A percentile compares a stretch with the other conserved stretches of the same genome.
These are phyloP conservation scores for Cenchrus purpureus DNA, from an alignment of 176 grass and related monocot genomes.

Conservation along the genomic window DNA sequence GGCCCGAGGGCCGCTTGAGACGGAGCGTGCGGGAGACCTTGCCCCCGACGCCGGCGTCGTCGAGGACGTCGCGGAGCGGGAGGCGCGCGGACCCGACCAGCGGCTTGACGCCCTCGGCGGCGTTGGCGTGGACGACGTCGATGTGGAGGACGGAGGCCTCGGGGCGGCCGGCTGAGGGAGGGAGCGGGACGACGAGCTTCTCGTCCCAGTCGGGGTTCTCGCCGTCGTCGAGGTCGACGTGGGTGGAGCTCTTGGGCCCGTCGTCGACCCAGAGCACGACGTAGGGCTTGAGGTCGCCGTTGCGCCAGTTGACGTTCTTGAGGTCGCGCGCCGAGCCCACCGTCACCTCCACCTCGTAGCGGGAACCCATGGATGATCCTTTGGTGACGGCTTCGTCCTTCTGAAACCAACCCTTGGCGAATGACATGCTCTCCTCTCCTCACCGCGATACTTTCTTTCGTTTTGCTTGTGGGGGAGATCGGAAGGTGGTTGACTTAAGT, in stretches of 20 bases:
- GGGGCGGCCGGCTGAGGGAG: conserved; percentile 16
- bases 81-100: conserved; percentile 72
- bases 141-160: conserved; percentile 63
- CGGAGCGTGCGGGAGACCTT: conserved; percentile 48
- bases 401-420: too few species aligned
- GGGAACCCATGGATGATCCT: conserved; percentile 42
- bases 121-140: conserved; percentile 78
- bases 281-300: conserved; percentile 66
- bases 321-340: conserved; percentile 59
- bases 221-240: conserved; percentile 53
- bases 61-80: conserved; percentile 68
- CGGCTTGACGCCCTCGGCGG: conserved; percentile 61
- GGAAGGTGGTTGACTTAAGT: too few species aligned
- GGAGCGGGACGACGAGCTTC: conserved; percentile 58
- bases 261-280: conserved; percentile 61
- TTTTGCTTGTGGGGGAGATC: too few species aligned
- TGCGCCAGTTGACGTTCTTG: conserved; percentile 82
- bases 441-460: too few species aligned
- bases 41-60: conserved; percentile 54
- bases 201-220: conserved; percentile 70
- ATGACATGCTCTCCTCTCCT: too few species aligned
- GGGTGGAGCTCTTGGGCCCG: conserved; percentile 56
- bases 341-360: conserved; percentile 69
- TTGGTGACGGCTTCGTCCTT: too few species aligned
- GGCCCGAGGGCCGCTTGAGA: conserved; percentile 71